Evolutionary conservation across 441 rosid genomes (phyloP).

Genomic region (Gossypium schwendimanii): DNA sequence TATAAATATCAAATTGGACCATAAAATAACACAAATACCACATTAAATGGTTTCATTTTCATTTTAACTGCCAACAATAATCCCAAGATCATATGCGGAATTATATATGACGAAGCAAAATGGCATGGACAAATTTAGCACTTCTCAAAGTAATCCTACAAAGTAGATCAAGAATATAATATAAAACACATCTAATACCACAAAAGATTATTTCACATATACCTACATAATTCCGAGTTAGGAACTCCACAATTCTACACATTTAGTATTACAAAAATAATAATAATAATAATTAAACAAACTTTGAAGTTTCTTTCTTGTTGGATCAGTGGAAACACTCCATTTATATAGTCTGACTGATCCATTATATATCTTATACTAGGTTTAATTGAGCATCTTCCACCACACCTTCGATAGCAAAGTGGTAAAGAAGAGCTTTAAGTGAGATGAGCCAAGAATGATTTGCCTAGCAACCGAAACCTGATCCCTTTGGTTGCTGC

Average conservation of each 20-base stretch:
- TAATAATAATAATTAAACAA: not conserved
- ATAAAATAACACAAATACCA: too few relatives aligned
- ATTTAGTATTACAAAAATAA: not conserved
- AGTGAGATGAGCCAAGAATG: slow-evolving; percentile 47
- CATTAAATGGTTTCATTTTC: too few relatives aligned
- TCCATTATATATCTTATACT: slow-evolving; percentile 3
- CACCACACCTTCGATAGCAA: slow-evolving; percentile 14
- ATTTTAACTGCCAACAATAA: too few relatives aligned
- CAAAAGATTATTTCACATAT: not conserved
- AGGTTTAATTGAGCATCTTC: slow-evolving; percentile 18
- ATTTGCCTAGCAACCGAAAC: slow-evolving; percentile 35
- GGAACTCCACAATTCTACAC: not conserved
- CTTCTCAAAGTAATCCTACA: too few relatives aligned
- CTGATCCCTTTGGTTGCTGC: slow-evolving; percentile 31
- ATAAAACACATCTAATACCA: too few relatives aligned
- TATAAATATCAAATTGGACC: too few relatives aligned
- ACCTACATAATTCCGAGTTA: not conserved
- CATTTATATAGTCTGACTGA: not conserved
- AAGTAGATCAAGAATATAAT: too few relatives aligned
- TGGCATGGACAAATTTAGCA: too few relatives aligned
- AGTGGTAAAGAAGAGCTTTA: slow-evolving; percentile 24
- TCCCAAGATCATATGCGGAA: too few relatives aligned
- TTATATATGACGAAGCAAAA: too few relatives aligned
- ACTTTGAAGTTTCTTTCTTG: slow-evolving; percentile 2
- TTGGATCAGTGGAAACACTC: slow-evolving; percentile 12